Evolutionary conservation across 2,329 filamentous ascomycete species (phyloP), one percentile per base, ranked within the genome.

Genomic region (Thielaviopsis euricoi): DNA sequence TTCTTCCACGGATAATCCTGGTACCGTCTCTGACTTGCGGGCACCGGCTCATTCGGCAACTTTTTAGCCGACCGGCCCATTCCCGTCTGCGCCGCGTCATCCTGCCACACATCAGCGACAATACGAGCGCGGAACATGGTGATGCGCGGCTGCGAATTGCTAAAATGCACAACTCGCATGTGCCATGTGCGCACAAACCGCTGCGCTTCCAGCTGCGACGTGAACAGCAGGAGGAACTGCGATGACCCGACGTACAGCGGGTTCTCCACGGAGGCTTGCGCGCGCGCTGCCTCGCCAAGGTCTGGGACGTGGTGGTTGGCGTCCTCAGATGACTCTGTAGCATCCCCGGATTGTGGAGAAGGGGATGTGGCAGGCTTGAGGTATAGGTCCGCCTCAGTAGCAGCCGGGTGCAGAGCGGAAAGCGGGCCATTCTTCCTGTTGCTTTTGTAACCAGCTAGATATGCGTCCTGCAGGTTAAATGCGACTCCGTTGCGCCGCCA

Each of bases 101-200:
- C 55, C 2, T 40, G 43, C 58, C 58, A 60, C 22, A 60, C 55
- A 5, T 55, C 52, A 1, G 53, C 57, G 17, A 60, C 29, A 12
- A 60, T 33, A 22, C 55, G 55, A 13, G 55, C 58, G 17, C 33
- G 55, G 37, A 62, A 55, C 51, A 53, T 25, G 12, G 53, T 60
- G 6, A 43, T 54, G 13, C 61, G 56, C 23, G 49, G 33, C 55
- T 50, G 48, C 19, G 60, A 56, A 22, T 59, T 60, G 43, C 53
- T 50, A 52, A 61, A 56, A 17, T 49, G 21, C 10, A 61, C 53
- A 22, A 26, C 64, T 25, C 68, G 68, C 54, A 67, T 65, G 56
- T 74, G 73, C 72, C 72, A 74, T 53, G 62, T 62, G n/a, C 71
- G 67, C 51, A 72, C 68, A 58, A 74, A 74, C 15, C 71, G 66